Conservation (phyloP, 306 rosid species). For the Gleditsia sinensis region DNA sequence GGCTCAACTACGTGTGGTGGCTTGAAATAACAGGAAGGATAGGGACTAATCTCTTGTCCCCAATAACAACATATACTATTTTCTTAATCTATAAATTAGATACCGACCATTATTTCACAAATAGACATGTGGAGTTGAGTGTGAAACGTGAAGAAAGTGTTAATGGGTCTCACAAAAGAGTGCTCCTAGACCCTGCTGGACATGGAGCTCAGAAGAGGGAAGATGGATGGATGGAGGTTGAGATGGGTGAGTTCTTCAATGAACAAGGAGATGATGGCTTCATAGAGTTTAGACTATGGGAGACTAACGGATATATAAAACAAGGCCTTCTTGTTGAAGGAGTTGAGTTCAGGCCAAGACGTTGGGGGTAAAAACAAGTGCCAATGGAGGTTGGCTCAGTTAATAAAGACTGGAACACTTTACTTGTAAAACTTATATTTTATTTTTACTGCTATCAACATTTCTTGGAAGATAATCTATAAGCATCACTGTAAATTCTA, state of each 20-base stretch:
- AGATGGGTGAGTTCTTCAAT: constrained; percentile 24
- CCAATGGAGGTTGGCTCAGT: too few relatives aligned
- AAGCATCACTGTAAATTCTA: too few relatives aligned
- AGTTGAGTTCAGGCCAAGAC: constrained; percentile 46
- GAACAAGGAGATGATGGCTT: background rate
- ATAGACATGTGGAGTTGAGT: background rate
- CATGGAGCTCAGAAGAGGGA: background rate
- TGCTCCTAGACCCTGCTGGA: background rate
- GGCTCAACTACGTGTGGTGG: background rate
- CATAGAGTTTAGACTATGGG: background rate
- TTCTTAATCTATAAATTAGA: background rate
- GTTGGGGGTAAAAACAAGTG: too few relatives aligned
- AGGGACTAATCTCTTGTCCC: background rate
- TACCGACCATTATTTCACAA: background rate
- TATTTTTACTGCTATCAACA: too few relatives aligned
- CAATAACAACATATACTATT: background rate
- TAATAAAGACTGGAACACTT: too few relatives aligned
- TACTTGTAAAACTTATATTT: too few relatives aligned
- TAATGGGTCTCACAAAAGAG: background rate
- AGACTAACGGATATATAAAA: background rate
- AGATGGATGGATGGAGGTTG: constrained; percentile 24
- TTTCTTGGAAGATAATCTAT: too few relatives aligned
- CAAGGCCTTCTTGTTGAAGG: constrained; percentile 43
- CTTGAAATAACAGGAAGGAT: background rate
- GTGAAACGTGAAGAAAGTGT: background rate